Conservation (phyloP, 768 basidiomycete species). For the Tephrocybe sp. region DNA sequence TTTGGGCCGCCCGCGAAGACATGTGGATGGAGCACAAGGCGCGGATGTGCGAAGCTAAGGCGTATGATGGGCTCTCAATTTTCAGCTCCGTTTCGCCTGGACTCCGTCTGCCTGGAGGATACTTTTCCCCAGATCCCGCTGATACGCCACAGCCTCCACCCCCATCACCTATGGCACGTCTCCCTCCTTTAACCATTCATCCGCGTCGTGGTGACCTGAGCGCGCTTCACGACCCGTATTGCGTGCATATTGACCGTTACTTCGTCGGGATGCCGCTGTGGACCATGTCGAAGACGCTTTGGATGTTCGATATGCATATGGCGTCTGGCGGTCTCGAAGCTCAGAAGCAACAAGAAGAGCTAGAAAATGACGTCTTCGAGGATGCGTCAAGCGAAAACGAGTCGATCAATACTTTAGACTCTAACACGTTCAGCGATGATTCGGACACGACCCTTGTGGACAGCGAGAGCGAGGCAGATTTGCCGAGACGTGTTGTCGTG, state of each 20-base stretch:
- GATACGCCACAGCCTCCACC: slow-evolving; percentile 17
- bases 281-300: slow-evolving; percentile 69
- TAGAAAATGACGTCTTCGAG: slow-evolving; percentile 18
- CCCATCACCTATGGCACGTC: slow-evolving; percentile 8
- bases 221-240: slow-evolving; percentile 58
- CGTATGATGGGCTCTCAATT: slow-evolving; percentile 28
- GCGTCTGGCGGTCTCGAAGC: slow-evolving; percentile 11
- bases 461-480: slow-evolving; percentile 30
- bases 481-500: not conserved
- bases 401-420: slow-evolving; percentile 31
- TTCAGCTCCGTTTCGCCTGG: slow-evolving; percentile 16
- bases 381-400: slow-evolving; percentile 33
- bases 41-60: slow-evolving; percentile 19
- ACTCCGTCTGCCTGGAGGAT: slow-evolving; percentile 9
- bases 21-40: slow-evolving; percentile 43
- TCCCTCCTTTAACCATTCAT: slow-evolving; percentile 42
- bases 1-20: slow-evolving; percentile 60
- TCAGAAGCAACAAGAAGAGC: slow-evolving; percentile 16
- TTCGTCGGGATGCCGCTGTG: slow-evolving; percentile 59
- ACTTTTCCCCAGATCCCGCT: slow-evolving; percentile 13
- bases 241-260: slow-evolving; percentile 55
- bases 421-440: slow-evolving; percentile 42
- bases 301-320: slow-evolving; percentile 57
- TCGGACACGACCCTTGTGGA: slow-evolving; percentile 61
- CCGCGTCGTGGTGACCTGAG: slow-evolving; percentile 67